These are phyloP conservation scores for Penicillium ochrochloron DNA, from an alignment of 495 filamentous ascomycete species.

Conservation along the genomic window DNA sequence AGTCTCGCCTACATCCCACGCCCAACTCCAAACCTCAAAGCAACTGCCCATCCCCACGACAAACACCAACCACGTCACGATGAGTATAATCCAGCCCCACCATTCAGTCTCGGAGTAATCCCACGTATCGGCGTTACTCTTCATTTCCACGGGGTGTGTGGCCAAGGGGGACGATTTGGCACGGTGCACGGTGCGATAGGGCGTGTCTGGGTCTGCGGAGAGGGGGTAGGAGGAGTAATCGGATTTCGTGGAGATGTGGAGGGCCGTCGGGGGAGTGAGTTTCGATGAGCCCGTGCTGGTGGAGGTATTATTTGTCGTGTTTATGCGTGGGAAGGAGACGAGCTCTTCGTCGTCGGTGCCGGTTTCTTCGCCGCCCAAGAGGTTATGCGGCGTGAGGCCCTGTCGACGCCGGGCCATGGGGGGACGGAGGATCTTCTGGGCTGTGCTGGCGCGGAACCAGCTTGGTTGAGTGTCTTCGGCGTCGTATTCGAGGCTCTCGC, in stretches of 20 bases:
- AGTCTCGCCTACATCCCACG: conserved; percentile 97
- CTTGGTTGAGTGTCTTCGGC: conserved; percentile 20
- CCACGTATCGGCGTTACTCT: conserved; percentile 58
- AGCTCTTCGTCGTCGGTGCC: conserved; percentile 84
- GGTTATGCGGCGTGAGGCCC: conserved; percentile 54
- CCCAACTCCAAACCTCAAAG: conserved; percentile 98
- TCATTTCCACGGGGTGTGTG: conserved; percentile 46
- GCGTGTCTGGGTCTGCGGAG: conserved; percentile 39
- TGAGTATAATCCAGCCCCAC: conserved; percentile 94
- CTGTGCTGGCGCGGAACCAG: conserved; percentile 36
- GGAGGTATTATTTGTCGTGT: conserved; percentile 23
- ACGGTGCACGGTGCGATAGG: conserved; percentile 48
- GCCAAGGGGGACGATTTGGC: conserved; percentile 65
- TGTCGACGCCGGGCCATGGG: conserved; percentile 33
- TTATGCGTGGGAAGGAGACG: conserved; percentile 57
- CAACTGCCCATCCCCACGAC: conserved; percentile 95
- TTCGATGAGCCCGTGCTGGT: conserved; percentile 18
- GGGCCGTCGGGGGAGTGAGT: conserved; percentile 13
- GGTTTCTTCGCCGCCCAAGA: conserved; percentile 64
- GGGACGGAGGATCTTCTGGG: conserved; percentile 28
- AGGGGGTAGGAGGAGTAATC: conserved; percentile 68
- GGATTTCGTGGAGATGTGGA: conserved; percentile 51
- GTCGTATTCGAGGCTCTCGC: conserved; percentile 30
- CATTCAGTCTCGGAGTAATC: conserved; percentile 92
- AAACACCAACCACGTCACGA: conserved; percentile 92